Percentiles rank a stretch among this genome's conserved stretches.
phyloP scores from a whole-genome alignment of 2,329 filamentous ascomycete genomes.

The Colletotrichum karsti region DNA sequence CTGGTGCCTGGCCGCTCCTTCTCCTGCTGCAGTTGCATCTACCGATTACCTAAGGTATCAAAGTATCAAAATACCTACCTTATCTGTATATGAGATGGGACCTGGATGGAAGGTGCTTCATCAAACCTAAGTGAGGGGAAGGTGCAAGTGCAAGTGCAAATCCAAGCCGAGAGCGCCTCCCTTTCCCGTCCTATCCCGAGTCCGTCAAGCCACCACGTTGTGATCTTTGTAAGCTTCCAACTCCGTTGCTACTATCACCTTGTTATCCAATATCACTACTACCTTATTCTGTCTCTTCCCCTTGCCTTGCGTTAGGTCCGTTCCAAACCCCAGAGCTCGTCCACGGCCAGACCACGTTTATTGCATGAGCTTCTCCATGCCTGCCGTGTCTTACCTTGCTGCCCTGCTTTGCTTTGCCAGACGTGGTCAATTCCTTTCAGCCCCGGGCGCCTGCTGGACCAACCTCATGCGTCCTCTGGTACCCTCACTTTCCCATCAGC shows the following conservation, averaged over 20 bases:
- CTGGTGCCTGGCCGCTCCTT: too few relatives aligned
- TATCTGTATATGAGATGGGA: too few relatives aligned
- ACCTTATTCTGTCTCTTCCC: background rate
- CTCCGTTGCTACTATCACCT: too few relatives aligned
- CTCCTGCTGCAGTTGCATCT: too few relatives aligned
- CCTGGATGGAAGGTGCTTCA: too few relatives aligned
- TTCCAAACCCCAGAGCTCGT: background rate
- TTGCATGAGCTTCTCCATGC: background rate
- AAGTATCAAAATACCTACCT: too few relatives aligned
- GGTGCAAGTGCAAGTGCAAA: background rate
- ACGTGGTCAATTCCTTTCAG: background rate
- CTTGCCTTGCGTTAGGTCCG: background rate
- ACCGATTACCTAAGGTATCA: too few relatives aligned
- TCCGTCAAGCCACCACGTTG: slow-evolving; percentile 21
- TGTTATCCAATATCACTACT: background rate
- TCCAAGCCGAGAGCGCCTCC: background rate
- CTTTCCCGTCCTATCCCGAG: background rate
- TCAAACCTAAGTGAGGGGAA: background rate
- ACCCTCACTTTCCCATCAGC: background rate
- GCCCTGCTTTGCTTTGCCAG: too few relatives aligned
- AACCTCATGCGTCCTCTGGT: background rate
- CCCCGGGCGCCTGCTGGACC: background rate
- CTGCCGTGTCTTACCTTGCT: background rate
- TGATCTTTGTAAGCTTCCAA: background rate
- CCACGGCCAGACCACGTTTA: background rate